phyloP scores from a whole-genome alignment of 2,329 filamentous ascomycete genomes.

The Neonectria hederae region DNA sequence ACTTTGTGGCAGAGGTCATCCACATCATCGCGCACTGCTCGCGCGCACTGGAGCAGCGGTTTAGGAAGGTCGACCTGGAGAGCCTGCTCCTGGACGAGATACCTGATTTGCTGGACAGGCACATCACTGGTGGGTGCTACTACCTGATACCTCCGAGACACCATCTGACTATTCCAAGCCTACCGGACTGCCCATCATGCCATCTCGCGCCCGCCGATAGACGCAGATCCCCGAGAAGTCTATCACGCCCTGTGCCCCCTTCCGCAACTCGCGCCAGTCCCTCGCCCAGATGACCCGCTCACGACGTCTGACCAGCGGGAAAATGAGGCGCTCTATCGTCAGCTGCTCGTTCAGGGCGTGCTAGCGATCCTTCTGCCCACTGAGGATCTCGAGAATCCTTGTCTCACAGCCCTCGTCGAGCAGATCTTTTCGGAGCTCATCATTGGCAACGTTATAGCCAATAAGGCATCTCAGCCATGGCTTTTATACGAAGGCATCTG shows the following conservation, averaged over 20 bases:
- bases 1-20: conserved; percentile 87
- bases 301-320: conserved; percentile 70
- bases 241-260: conserved; percentile 89
- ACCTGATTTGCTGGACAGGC: conserved; percentile 80
- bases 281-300: conserved; percentile 61
- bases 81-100: conserved; percentile 87
- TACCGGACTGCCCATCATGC: conserved; percentile 75
- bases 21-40: conserved; percentile 94
- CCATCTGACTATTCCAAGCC: conserved; percentile 59
- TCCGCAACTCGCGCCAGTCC: conserved; percentile 82
- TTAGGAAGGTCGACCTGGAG: conserved; percentile 85
- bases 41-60: conserved; percentile 83
- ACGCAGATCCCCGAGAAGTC: conserved; percentile 70
- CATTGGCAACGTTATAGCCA: conserved; percentile 81
- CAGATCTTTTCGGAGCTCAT: conserved; percentile 93
- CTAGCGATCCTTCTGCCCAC: conserved; percentile 88
- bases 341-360: conserved; percentile 84
- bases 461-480: conserved; percentile 87
- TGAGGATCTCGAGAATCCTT: conserved; percentile 90
- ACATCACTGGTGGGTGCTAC: conserved; percentile 74
- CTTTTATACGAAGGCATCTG: conserved; percentile 86
- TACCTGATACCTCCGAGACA: background rate
- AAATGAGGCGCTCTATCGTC: conserved; percentile 86
- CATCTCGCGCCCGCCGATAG: conserved; percentile 66
- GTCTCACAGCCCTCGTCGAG: conserved; percentile 81